Evolutionary conservation across 164 flowering plant species (phyloP), one percentile per base, ranked within the genome.

Genomic region (Vitis amurensis): DNA sequence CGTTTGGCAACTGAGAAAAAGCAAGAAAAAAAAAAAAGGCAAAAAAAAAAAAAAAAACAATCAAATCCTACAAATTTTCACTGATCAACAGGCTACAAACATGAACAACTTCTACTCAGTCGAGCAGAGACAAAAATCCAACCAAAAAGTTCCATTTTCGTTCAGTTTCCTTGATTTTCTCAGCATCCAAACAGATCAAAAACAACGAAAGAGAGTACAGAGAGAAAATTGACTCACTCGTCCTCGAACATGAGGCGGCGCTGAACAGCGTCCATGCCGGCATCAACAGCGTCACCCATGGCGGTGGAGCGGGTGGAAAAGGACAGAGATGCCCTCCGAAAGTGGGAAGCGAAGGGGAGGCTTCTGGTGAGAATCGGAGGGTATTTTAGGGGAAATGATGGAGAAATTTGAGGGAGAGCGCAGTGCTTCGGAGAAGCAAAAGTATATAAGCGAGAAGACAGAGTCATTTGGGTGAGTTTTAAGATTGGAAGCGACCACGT

Each of bases 211-310:
- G 50, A n/a, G 50, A 50, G 64, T 4, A 57, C 55, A 63, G 47
- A 16, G 55, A 53, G 1, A 65, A 55, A 60, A 37, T 23, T 58
- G 52, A 77, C 91, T 52, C 2, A 93, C 98, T 93, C 97, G 79
- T 91, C 98, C 19, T 91, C 97, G 63, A 91, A 93, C 98, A 93
- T 93, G 81, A 93, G 98, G 67, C 90, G 91, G 19, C 86, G 68
- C 84, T 93, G 98, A 62, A 93, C 97, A 30, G 90, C 92, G 71
- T 93, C 97, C 98, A 93, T 93, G 69, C 77, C 76, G 11, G 89
- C 81, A 74, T 89, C 97, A 19, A 83, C 64, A 8, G 74, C 77
- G 51, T 72, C 91, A 3, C 73, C 88, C 85, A 81, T 84, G 80
- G 64, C 37, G 69, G 68, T 23, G 47, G 55, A 1, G 15, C 71